Base-by-base conservation (phyloP, 1,139 yeast genomes). In the Lodderomyces beijingensis region DNA sequence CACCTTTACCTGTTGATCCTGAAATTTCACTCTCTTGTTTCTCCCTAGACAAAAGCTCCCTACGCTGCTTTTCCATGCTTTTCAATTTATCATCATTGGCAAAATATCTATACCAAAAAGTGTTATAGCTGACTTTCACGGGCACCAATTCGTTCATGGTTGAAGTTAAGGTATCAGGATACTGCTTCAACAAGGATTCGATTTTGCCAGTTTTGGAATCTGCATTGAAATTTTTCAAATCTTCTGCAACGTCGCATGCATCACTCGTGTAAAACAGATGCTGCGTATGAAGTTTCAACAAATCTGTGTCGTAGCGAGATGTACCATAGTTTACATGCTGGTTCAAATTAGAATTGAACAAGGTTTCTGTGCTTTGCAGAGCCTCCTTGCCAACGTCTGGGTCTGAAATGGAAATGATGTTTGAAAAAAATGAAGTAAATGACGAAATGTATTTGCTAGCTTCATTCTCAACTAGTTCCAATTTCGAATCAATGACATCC, bases 41-140 rank as follows among this genome's bases (percentile, higher is more conserved):
- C 27, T 30, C 33, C 29, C 59, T 64, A 17, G 62, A 59, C 32
- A 85, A 61, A 30, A 87, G 60, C 37, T 70, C 70, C 54, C 77
- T 80, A 45, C 96, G 73, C 49, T 76, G 74, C 43, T 67, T 64
- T 44, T 87, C 96, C 44, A 76, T 79, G 18, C 70, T 70, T 28
- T 75, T 65, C 30, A 87, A 74, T 42, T 69, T 68, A 12, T 60
- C 57, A 36, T 75, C 75, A 51, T 74, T 67, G 38, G 60, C 65
- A 53, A 77, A 84, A 57, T 86, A 89, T 30, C 80, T 69, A 29
- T 65, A 61, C 97, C 97, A 89, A 53, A 89, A 89, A 28, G 64
- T 62, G 19, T 69, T 63, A 44, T 78, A 82, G 1, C 77, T 48
- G 11, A 86, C 60, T 41, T 70, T 55, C 2, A 68, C 74, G 0